Evolutionary conservation across 2,329 filamentous ascomycete genomes (phyloP).

Genomic region (Epichloe scottii): DNA sequence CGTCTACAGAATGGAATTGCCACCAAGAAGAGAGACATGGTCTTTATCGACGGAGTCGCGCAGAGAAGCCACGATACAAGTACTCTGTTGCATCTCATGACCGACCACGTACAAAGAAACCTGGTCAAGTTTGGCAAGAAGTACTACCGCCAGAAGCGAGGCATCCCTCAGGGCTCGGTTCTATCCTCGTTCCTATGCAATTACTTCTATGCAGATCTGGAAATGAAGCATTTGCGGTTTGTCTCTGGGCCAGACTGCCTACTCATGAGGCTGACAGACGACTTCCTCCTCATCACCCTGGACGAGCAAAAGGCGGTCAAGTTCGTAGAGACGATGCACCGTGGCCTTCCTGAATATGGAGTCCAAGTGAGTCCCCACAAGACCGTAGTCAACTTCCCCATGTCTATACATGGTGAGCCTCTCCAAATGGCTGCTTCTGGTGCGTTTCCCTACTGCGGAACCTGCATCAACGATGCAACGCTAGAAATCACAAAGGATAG

Average conservation of each 20-base stretch:
- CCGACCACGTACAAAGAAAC: slow-evolving; percentile 73
- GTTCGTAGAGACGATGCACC: slow-evolving; percentile 73
- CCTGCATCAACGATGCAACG: slow-evolving; percentile 59
- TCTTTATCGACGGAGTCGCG: slow-evolving; percentile 63
- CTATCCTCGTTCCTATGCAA: slow-evolving; percentile 82
- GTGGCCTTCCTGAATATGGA: slow-evolving; percentile 67
- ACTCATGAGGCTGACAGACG: slow-evolving; percentile 75
- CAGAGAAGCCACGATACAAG: slow-evolving; percentile 43
- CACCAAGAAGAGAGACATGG: slow-evolving; percentile 45
- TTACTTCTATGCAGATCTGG: slow-evolving; percentile 88
- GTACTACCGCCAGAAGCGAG: slow-evolving; percentile 73
- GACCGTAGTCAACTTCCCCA: slow-evolving; percentile 73
- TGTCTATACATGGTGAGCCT: slow-evolving; percentile 38
- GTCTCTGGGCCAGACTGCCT: slow-evolving; percentile 44
- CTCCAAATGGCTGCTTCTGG: slow-evolving; percentile 31
- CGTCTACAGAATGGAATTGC: slow-evolving; percentile 29
- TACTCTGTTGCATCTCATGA: slow-evolving; percentile 55
- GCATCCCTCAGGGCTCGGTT: slow-evolving; percentile 88
- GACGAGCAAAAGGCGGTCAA: slow-evolving; percentile 50
- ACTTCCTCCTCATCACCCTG: slow-evolving; percentile 80
- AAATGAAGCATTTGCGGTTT: slow-evolving; percentile 57
- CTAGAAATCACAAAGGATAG: slow-evolving; percentile 63
- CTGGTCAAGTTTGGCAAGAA: slow-evolving; percentile 80
- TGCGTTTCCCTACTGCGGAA: slow-evolving; percentile 83
- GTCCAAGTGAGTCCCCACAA: slow-evolving; percentile 66